Conservation (phyloP, 164 flowering plant species). For the Magnolia officinalis region DNA sequence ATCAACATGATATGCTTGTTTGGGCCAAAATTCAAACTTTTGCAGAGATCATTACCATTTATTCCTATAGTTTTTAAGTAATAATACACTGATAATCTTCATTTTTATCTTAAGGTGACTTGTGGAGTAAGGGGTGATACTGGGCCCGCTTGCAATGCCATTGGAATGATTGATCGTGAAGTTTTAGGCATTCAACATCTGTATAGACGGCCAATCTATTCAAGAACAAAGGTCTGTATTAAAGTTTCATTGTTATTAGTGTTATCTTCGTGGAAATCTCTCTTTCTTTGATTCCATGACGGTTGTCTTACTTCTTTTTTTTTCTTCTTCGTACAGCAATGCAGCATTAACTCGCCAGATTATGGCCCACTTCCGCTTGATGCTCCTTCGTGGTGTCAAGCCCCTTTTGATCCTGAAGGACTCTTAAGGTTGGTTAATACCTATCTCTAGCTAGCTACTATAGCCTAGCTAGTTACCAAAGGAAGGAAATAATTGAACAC, state of each 20-base stretch:
- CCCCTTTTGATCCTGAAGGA: slow-evolving; percentile 90
- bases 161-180: slow-evolving; percentile 72
- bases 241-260: not conserved
- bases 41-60: not conserved
- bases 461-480: no score
- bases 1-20: not conserved
- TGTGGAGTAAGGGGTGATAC: slow-evolving; percentile 75
- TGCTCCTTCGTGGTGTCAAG: slow-evolving; percentile 91
- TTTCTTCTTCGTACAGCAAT: slow-evolving; percentile 33
- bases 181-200: slow-evolving; percentile 64
- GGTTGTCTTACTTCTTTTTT: not conserved
- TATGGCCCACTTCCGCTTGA: slow-evolving; percentile 63
- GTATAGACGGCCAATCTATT: slow-evolving; percentile 54
- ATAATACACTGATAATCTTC: not conserved
- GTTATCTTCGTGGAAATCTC: no score
- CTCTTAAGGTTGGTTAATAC: slow-evolving; percentile 48
- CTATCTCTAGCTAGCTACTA: not conserved
- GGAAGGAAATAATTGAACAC: no score
- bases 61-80: not conserved
- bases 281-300: not conserved
- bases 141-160: slow-evolving; percentile 83
- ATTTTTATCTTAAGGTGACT: slow-evolving; percentile 43
- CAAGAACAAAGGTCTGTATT: slow-evolving; percentile 44
- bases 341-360: slow-evolving; percentile 70
- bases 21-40: not conserved